Evolutionary conservation across 192 early-diverging fungal genomes (phyloP).

Genomic region (Thoreauomyces humboldtii): DNA sequence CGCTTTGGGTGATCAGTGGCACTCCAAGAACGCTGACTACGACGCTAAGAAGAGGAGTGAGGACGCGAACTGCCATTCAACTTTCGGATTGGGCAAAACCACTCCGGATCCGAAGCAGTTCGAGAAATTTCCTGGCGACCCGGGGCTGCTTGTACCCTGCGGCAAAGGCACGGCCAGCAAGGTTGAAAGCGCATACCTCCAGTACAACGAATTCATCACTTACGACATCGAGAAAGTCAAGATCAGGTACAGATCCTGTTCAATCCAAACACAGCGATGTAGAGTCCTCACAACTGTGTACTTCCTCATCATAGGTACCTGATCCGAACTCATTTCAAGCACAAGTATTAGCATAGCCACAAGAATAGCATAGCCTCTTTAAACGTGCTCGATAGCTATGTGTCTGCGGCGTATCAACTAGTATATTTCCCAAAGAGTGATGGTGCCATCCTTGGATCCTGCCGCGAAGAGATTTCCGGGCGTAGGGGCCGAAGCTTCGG

Average conservation of each 20-base stretch:
- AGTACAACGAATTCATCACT: slow-evolving; percentile 80
- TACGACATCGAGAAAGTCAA: slow-evolving; percentile 68
- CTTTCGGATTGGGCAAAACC: slow-evolving; percentile 58
- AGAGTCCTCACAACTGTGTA: background rate
- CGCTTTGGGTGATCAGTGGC: slow-evolving; percentile 57
- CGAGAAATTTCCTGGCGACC: slow-evolving; percentile 32
- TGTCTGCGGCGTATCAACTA: too few species aligned
- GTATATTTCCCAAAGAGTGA: slow-evolving; percentile 28
- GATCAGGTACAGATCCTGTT: slow-evolving; percentile 57
- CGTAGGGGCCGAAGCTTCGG: background rate
- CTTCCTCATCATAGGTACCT: slow-evolving; percentile 3
- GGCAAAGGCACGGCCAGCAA: slow-evolving; percentile 32
- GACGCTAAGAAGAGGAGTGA: slow-evolving; percentile 45
- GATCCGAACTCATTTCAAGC: slow-evolving; percentile 1
- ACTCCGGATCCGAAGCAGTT: slow-evolving; percentile 51
- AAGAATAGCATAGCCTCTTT: too few species aligned
- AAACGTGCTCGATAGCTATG: too few species aligned
- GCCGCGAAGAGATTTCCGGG: slow-evolving; percentile 26
- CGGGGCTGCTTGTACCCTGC: slow-evolving; percentile 52
- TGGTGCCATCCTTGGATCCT: slow-evolving; percentile 18
- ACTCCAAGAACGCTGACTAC: slow-evolving; percentile 45
- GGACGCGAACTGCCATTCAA: slow-evolving; percentile 49
- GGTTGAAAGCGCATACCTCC: slow-evolving; percentile 28
- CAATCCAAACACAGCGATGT: background rate
- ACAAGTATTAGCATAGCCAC: slow-evolving; percentile 14